Evolutionary conservation across 1,284 basidiomycete species (phyloP), one percentile per base, ranked within the genome.

Genomic region (Thelephora terrestris): DNA sequence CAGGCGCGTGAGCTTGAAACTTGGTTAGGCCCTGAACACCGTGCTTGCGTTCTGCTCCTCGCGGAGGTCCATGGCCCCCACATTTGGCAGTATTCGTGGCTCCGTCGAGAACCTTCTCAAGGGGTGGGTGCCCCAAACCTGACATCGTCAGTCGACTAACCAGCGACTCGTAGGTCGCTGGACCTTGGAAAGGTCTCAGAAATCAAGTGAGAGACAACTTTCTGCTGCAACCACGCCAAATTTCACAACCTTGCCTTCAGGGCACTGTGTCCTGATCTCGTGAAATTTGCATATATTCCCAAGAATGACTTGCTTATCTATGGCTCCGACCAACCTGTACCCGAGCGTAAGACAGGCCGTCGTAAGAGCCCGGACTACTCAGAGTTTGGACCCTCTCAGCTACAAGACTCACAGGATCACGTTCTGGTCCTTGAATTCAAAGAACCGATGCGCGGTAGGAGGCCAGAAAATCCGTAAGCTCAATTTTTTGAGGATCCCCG

Each of bases 1-100:
- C 20, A 36, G n/a, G 18, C 23, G 34, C 17, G 12, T 35, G 14
- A 29, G 24, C 20, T 25, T 24, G 32, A 34, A 7, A 29, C 17
- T 21, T 21, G 24, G 9, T 40, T 43, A 92, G 85, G 89, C 91
- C 16, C 69, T 95, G 50, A 94, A 93, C 57, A 92, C 91, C 4
- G 89, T 95, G 2, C 78, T 93, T 47, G 90, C 88, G 0, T 95
- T 95, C 58, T 78, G 90, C 48, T 86, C 87, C 3, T 84, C 88
- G 0, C 75, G 88, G 55, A 90, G 90, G 57, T 81, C 90, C 54
- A 67, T 95, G 46, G 85, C 88, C 2, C 83, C 80, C 2, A 91
- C 89, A 0, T 93, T 91, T 60, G 73, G 82, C 4, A 76, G 81
- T 6, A 75, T 94, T 34, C 76, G 84, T 43, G 73, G 74, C 10